A percentile compares a stretch with the other conserved stretches of the same genome.
These are phyloP conservation scores for Floccularia luteovirens DNA, from an alignment of 768 basidiomycete species.

Conservation along the genomic window DNA sequence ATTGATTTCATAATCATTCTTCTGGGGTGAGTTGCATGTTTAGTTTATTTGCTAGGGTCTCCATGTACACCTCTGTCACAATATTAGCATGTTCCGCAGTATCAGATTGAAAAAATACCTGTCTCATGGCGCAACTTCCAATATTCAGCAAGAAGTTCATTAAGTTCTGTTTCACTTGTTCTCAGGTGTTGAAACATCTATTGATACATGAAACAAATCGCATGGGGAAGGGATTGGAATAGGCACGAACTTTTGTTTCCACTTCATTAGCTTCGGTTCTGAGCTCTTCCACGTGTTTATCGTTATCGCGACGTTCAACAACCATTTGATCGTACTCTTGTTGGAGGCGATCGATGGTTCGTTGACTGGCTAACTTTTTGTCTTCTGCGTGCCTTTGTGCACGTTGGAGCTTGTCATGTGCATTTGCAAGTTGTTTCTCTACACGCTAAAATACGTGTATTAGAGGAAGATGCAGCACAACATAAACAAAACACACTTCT, in stretches of 20 bases:
- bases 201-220: neutral
- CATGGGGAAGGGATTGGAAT: neutral
- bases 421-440: constrained; percentile 73
- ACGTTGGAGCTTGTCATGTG: constrained; percentile 74
- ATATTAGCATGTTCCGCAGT: constrained; percentile 1
- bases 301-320: constrained; percentile 68
- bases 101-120: constrained; percentile 30
- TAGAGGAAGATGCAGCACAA: neutral
- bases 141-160: constrained; percentile 76
- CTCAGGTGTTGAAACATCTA: constrained; percentile 76
- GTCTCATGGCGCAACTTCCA: constrained; percentile 74
- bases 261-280: constrained; percentile 62
- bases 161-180: constrained; percentile 70
- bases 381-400: constrained; percentile 78
- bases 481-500: constrained; percentile 39
- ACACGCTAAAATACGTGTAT: constrained; percentile 48
- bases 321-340: constrained; percentile 77
- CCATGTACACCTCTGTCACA: constrained; percentile 73
- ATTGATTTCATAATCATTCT: too few relatives aligned
- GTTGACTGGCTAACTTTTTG: constrained; percentile 63
- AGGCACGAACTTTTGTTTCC: constrained; percentile 49
- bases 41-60: constrained; percentile 75
- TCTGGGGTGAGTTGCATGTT: constrained; percentile 40
- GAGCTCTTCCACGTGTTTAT: constrained; percentile 71
- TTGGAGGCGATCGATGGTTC: constrained; percentile 69